A percentile compares a stretch with the other conserved stretches of the same genome.
Evolutionary conservation across 163 green algal genomes (phyloP).

Genomic region (Scenedesmus sp.): DNA sequence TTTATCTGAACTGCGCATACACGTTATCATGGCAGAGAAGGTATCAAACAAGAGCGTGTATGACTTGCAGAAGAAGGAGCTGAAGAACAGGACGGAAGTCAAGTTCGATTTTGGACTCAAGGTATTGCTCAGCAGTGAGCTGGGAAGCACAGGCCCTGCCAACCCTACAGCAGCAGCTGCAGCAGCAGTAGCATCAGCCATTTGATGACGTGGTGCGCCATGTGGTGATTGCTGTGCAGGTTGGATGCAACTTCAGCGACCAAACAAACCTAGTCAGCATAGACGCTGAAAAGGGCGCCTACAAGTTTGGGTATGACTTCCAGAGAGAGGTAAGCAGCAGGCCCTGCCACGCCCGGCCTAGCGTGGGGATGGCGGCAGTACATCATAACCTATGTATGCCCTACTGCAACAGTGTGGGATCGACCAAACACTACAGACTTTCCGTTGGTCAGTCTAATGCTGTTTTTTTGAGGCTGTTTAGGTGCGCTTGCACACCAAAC

Average conservation of each 20-base stretch:
- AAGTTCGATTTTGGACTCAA: slow-evolving; percentile 52
- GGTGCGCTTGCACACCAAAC: not conserved
- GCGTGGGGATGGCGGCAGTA: not conserved
- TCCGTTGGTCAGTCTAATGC: too few species aligned
- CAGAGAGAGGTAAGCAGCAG: slow-evolving; percentile 39
- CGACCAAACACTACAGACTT: not conserved
- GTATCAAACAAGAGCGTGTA: slow-evolving; percentile 50
- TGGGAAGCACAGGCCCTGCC: not conserved
- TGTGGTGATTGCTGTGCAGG: slow-evolving; percentile 15
- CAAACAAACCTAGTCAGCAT: slow-evolving; percentile 41
- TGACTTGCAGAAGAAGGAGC: slow-evolving; percentile 48
- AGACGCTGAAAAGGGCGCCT: slow-evolving; percentile 39
- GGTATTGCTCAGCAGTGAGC: not conserved
- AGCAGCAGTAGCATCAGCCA: not conserved
- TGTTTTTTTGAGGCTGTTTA: too few species aligned
- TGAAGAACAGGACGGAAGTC: slow-evolving; percentile 51
- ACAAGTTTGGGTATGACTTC: slow-evolving; percentile 52
- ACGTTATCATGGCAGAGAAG: slow-evolving; percentile 12
- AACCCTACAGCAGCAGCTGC: not conserved
- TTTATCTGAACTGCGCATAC: not conserved
- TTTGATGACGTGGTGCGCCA: not conserved
- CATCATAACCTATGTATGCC: not conserved
- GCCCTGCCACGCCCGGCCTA: too few species aligned
- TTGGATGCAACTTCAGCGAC: slow-evolving; percentile 51
- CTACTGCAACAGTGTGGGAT: not conserved